Percentiles rank a stretch among this genome's conserved stretches.
phyloP scores from a whole-genome alignment of 1,139 yeast species.

The Hyphopichia fennica region DNA sequence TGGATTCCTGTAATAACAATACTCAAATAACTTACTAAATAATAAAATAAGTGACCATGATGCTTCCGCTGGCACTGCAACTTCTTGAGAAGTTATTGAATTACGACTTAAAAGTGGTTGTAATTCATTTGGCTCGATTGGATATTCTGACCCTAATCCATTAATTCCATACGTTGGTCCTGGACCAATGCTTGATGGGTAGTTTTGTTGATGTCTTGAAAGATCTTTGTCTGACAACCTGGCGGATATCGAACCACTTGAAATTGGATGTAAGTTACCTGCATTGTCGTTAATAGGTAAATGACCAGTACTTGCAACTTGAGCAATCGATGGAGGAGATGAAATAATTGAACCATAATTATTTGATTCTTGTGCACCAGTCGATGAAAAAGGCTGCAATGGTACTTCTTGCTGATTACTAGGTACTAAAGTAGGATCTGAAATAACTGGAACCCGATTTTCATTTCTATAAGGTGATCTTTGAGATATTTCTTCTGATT shows the following conservation, averaged over 20 bases:
- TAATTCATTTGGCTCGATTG: conserved; percentile 3
- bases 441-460: background rate
- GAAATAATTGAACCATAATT: background rate
- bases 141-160: background rate
- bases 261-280: background rate
- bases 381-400: background rate
- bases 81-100: conserved; percentile 2
- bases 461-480: background rate
- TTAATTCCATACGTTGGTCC: background rate
- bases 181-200: background rate
- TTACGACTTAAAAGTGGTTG: conserved; percentile 3
- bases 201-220: background rate
- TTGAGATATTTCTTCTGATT: background rate
- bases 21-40: conserved; percentile 2
- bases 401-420: background rate
- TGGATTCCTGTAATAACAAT: conserved; percentile 3
- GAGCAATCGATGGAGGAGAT: background rate
- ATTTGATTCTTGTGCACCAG: background rate
- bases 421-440: background rate
- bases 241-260: background rate
- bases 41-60: conserved; percentile 3
- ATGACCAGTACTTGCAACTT: background rate
- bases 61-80: conserved; percentile 5
- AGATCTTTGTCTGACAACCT: background rate
- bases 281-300: background rate